Evolutionary conservation across 805 yeast genomes (phyloP).

Genomic region (Priceomyces melissophilus): DNA sequence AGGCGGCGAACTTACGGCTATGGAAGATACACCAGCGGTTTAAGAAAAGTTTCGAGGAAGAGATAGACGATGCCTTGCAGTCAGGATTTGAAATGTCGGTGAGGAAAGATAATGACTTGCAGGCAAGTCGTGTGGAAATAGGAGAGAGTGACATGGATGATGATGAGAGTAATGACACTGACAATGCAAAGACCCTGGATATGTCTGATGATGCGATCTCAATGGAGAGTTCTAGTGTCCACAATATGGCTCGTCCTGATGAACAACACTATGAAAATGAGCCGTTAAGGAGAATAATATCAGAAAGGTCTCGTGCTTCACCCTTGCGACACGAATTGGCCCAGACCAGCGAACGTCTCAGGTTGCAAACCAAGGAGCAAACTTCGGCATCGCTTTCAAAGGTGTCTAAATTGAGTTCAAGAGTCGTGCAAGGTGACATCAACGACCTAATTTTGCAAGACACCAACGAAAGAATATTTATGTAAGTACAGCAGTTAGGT

Average conservation of each 20-base stretch:
- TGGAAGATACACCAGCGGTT: constrained; percentile 2
- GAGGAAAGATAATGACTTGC: not conserved
- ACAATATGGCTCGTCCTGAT: not conserved
- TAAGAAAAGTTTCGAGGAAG: constrained; percentile 8
- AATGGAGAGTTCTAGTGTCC: constrained; percentile 16
- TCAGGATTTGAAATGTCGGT: not conserved
- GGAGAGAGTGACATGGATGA: constrained; percentile 8
- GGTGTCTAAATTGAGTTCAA: constrained; percentile 7
- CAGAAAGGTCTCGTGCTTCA: too few relatives aligned
- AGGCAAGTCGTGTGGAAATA: constrained; percentile 1
- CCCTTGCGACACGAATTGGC: too few relatives aligned
- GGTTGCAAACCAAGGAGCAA: constrained; percentile 1
- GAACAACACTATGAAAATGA: too few relatives aligned
- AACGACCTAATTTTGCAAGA: constrained; percentile 20
- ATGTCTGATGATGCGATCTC: constrained; percentile 21
- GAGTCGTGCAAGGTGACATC: constrained; percentile 16
- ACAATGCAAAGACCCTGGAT: constrained; percentile 19
- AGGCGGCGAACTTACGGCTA: constrained; percentile 1
- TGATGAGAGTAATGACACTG: constrained; percentile 22
- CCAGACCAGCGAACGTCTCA: too few relatives aligned
- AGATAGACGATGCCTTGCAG: constrained; percentile 2
- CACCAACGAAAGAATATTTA: constrained; percentile 18
- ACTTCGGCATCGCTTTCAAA: constrained; percentile 1
- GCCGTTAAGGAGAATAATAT: too few relatives aligned
- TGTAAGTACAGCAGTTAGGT: too few relatives aligned